Base-by-base conservation (phyloP, 768 basidiomycete genomes). In the Collybiopsis confluens region DNA sequence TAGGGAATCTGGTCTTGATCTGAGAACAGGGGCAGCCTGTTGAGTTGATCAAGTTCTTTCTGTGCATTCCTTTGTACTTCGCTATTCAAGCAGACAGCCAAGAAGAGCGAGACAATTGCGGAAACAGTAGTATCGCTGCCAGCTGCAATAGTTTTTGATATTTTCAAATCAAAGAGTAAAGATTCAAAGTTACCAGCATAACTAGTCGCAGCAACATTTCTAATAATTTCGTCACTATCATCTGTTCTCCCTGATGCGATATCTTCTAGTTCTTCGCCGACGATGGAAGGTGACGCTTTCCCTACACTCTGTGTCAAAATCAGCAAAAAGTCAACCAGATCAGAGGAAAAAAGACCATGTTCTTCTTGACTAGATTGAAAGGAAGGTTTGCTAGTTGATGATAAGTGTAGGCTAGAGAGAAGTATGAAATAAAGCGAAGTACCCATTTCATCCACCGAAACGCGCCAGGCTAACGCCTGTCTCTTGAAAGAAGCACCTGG, bases 151-250 rank as follows among this genome's bases (percentile, higher is more conserved):
- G 27, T 36, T 55, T 36, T 23, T 46, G 20, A 33, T 48, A 6
- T 48, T 13, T 28, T n/a, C 46, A 48, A 18, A 23, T 11, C 16
- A 30, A 7, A 24, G 26, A 13, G 10, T 13, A 13, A 33, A 33
- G 13, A 33, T 20, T 48, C 27, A 11, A 26, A 56, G 62, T 21
- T 58, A 73, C 73, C 76, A 58, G 73, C 70, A 56, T 72, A 78
- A 23, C 70, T 64, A 20, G 75, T 75, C 4, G 70, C 75, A 8
- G 74, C 71, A 10, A 73, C 70, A 47, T 76, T 75, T 57, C 69
- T 74, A 2, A 76, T 68, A 3, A 63, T 62, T 58, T 74, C 74
- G 30, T 70, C 63, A 5, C 6, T 13, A 28, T 61, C 61, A 35
- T 63, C 57, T 52, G 68, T 64, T 43, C 45, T 36, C 6, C 61